These are phyloP conservation scores for Globisporangium canariense DNA, from an alignment of 352 stramenopile species.

Conservation along the genomic window DNA sequence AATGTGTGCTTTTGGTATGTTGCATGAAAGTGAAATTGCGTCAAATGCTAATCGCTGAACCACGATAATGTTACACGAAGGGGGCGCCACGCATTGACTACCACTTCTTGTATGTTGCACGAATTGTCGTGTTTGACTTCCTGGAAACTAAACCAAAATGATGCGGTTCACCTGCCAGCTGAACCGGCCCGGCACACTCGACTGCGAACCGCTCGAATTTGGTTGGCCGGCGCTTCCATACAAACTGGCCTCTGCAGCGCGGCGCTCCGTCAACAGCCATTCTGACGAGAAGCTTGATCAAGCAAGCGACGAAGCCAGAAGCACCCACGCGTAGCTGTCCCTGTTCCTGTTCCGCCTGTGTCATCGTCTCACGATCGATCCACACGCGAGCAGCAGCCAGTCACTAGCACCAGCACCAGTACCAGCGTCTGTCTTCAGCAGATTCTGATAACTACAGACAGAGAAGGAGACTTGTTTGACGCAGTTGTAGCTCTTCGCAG, in stretches of 20 bases:
- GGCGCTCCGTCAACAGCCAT: constrained; percentile 7
- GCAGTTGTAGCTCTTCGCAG: not conserved
- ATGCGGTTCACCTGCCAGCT: not conserved
- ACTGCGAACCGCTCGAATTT: constrained; percentile 8
- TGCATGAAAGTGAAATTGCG: not conserved
- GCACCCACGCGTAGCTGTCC: not conserved
- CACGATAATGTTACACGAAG: not conserved
- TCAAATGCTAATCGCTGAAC: not conserved
- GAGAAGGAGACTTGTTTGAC: constrained; percentile 7
- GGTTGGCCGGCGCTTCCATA: constrained; percentile 8
- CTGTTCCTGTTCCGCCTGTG: not conserved
- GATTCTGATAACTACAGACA: not conserved
- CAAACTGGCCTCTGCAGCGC: not conserved
- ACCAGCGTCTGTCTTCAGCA: no score
- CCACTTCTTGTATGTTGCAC: no score
- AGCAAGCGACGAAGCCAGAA: constrained; percentile 8
- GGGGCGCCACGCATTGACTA: not conserved
- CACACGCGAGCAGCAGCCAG: constrained; percentile 2
- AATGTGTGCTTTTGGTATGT: no score
- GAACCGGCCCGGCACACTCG: not conserved
- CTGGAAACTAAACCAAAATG: not conserved
- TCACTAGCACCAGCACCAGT: not conserved
- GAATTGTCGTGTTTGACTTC: not conserved
- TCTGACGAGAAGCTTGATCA: constrained; percentile 10
- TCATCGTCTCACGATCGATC: constrained; percentile 2